These are phyloP conservation scores for Mallotus repandus DNA, from an alignment of 441 rosid genomes.

Conservation along the genomic window DNA sequence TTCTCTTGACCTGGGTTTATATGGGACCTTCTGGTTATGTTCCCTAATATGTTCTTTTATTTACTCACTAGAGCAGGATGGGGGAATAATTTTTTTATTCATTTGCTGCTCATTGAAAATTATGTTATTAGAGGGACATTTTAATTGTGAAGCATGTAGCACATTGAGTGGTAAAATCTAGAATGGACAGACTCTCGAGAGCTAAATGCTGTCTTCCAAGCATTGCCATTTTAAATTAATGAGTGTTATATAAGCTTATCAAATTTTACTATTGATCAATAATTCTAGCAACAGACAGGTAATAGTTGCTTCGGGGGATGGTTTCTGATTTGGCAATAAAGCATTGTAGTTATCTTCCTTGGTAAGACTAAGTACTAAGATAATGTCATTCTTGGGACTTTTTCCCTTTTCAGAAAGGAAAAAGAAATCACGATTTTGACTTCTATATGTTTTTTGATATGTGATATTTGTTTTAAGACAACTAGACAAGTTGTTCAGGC, in stretches of 20 bases:
- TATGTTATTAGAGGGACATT: neutral
- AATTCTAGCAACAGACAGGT: neutral
- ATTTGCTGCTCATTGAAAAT: neutral
- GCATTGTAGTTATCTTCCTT: conserved; percentile 12
- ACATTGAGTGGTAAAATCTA: neutral
- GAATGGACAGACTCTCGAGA: neutral
- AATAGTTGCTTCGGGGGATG: neutral
- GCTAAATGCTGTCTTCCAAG: neutral
- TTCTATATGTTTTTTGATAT: neutral
- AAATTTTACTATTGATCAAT: neutral
- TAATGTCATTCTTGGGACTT: neutral
- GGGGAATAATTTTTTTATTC: neutral
- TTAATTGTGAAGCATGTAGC: neutral
- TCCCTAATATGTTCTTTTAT: neutral
- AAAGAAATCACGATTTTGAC: neutral
- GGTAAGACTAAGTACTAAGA: neutral
- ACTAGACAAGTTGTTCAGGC: neutral
- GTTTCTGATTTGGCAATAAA: conserved; percentile 1
- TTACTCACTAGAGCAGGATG: neutral
- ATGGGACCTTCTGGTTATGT: neutral
- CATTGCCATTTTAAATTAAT: neutral
- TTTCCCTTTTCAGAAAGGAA: neutral
- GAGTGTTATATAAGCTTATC: neutral
- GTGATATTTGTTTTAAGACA: neutral
- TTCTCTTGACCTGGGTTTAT: neutral